A percentile compares a stretch with the other conserved stretches of the same genome.
Evolutionary conservation across 163 green algal species (phyloP).

Genomic region (Chloromonas sp.): DNA sequence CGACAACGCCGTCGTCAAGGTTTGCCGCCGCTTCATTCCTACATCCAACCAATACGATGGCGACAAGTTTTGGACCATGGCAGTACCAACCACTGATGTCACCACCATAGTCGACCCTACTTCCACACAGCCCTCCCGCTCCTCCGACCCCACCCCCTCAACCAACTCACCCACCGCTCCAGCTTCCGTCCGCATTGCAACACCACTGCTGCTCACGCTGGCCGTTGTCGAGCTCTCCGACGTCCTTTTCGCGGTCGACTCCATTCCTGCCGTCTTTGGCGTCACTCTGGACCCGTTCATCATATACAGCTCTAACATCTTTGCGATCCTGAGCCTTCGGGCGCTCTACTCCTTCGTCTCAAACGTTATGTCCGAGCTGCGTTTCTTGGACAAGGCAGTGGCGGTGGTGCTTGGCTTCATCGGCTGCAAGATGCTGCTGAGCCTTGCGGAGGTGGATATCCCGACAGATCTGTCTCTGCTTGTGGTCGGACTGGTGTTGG

Average conservation of each 20-base stretch:
- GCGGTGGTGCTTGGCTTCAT: slow-evolving; percentile 86
- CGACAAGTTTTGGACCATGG: slow-evolving; percentile 76
- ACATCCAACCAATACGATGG: slow-evolving; percentile 81
- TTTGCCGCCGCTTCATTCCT: slow-evolving; percentile 45
- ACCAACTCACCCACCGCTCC: background rate
- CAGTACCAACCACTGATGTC: too few species aligned
- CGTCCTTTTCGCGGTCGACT: slow-evolving; percentile 89
- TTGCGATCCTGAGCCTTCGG: slow-evolving; percentile 78
- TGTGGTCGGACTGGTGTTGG: slow-evolving; percentile 16
- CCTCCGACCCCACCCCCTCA: background rate
- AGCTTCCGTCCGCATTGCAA: slow-evolving; percentile 43
- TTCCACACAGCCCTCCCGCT: background rate
- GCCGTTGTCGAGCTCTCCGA: slow-evolving; percentile 90
- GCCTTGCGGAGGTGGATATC: slow-evolving; percentile 67
- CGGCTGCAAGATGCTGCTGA: slow-evolving; percentile 79
- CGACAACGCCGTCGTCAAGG: slow-evolving; percentile 78
- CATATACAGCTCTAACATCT: slow-evolving; percentile 88
- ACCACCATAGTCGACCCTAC: too few species aligned
- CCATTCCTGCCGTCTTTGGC: slow-evolving; percentile 90
- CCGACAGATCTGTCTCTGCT: slow-evolving; percentile 67
- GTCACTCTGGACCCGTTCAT: slow-evolving; percentile 92
- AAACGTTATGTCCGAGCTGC: slow-evolving; percentile 51
- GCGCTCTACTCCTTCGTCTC: slow-evolving; percentile 80
- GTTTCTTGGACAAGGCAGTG: slow-evolving; percentile 80
- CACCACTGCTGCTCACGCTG: slow-evolving; percentile 87